Conservation (phyloP, 192 early-diverging fungal species). For the Rhizophlyctis rosea region DNA sequence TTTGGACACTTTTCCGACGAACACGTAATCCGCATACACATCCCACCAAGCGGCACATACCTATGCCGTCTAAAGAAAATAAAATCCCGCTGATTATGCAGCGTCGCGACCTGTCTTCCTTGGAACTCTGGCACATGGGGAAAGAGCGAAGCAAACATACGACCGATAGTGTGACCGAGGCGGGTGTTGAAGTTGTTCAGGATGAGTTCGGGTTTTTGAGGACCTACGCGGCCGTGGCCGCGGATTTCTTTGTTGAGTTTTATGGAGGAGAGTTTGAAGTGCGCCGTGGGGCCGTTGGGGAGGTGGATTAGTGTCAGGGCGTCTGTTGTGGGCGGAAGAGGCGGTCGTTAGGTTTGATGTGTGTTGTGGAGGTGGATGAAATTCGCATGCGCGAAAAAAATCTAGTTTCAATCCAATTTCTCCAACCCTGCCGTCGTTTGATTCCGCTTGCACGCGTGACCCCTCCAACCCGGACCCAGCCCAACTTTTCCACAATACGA, state of each 20-base stretch:
- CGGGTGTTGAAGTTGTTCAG: slow-evolving; percentile 97
- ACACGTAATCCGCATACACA: not conserved
- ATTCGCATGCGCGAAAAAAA: no score
- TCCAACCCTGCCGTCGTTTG: no score
- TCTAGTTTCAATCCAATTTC: no score
- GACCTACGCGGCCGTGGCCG: slow-evolving; percentile 70
- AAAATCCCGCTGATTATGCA: slow-evolving; percentile 99
- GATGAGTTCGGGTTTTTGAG: slow-evolving; percentile 92
- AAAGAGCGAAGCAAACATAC: slow-evolving; percentile 93
- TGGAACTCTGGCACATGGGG: slow-evolving; percentile 97
- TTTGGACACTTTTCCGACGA: no score
- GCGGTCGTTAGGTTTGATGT: no score
- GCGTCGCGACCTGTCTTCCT: slow-evolving; percentile 89
- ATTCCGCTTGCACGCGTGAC: not conserved
- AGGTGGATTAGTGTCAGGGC: slow-evolving; percentile 91
- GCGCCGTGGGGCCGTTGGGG: slow-evolving; percentile 93
- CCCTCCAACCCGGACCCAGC: no score
- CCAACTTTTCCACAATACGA: no score
- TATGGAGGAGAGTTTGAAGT: slow-evolving; percentile 88
- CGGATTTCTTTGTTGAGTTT: slow-evolving; percentile 73
- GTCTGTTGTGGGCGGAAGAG: no score
- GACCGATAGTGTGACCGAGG: slow-evolving; percentile 92
- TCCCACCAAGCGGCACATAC: slow-evolving; percentile 20
- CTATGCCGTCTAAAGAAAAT: slow-evolving; percentile 97
- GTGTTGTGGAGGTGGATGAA: no score